Evolutionary conservation across 352 stramenopile species (phyloP), one percentile per base, ranked within the genome.

Genomic region (Globisporangium carolinianum): DNA sequence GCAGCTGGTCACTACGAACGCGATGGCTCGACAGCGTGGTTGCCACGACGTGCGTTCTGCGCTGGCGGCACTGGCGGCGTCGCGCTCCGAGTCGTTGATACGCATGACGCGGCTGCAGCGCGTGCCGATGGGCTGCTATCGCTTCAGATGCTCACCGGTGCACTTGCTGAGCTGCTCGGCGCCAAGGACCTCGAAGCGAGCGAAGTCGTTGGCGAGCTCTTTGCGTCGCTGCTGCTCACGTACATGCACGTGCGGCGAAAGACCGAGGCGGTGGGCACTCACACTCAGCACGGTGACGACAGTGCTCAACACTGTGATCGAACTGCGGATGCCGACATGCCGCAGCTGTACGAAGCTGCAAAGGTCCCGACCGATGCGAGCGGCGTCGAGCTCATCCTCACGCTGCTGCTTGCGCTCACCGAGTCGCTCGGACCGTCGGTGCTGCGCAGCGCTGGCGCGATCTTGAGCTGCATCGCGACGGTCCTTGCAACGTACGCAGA

Each of bases 351-450:
- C 32, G 65, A 83, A 2, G 35, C 53, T 4, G 62, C 72, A 4
- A 86, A 75, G 58, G 53, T 18, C 0, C 73, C 78, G 7, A 58
- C 55, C 6, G 72, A 77, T 38, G 59, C 57, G 2, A 51, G 67
- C 36, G 69, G 76, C 11, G 55, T 86, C 0, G 79, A 90, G 50
- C 73, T 87, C 56, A 67, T 87, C 12, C 37, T 91, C 53, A 75
- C 72, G 36, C 61, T 92, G 43, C 62, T 94, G 24, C 61, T 94
- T 38, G 61, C 71, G 1, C 72, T 94, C 47, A 94, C 88, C 45
- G 78, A 92, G 51, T 76, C 61, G 14, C 70, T 94, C 35, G 84
- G 84, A 8, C 71, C 80, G 9, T 88, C 82, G 0, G 82, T 94
- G 9, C 60, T 94, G 15, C 82, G 81, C 1, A 91, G 83, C 60